phyloP scores from a whole-genome alignment of 2,329 filamentous ascomycete genomes.

The Endocalyx cinctus region DNA sequence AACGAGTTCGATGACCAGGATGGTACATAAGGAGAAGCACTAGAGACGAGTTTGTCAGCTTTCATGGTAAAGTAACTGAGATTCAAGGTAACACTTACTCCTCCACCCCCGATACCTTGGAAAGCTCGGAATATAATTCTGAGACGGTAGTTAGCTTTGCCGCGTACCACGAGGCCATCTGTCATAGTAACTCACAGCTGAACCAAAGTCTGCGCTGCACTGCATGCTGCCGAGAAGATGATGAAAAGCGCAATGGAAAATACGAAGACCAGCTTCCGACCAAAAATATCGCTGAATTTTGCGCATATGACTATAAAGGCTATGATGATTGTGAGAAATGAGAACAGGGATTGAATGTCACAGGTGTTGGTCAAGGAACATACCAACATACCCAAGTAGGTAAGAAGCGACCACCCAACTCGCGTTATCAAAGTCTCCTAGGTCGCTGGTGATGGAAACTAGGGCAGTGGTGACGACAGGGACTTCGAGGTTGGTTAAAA shows the following conservation, averaged over 20 bases:
- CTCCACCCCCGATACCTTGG: conserved; percentile 9
- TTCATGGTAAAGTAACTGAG: too few relatives aligned
- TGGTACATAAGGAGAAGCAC: conserved; percentile 5
- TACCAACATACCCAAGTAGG: conserved; percentile 14
- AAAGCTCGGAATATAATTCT: conserved; percentile 10
- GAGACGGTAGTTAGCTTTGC: too few relatives aligned
- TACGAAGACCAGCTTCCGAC: conserved; percentile 5
- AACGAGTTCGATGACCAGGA: conserved; percentile 7
- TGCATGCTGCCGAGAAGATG: conserved; percentile 6
- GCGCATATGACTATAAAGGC: conserved; percentile 4
- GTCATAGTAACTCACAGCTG: conserved; percentile 1
- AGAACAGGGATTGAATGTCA: conserved; percentile 5
- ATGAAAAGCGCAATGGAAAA: conserved; percentile 2
- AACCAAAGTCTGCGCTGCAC: conserved; percentile 6
- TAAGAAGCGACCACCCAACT: conserved; percentile 16
- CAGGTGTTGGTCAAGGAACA: conserved; percentile 1
- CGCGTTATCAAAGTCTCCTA: conserved; percentile 8
- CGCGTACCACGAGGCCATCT: too few relatives aligned
- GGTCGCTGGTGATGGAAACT: conserved; percentile 13
- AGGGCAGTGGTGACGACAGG: conserved; percentile 14
- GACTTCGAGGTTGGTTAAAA: conserved; percentile 14
- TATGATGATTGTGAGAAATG: background rate
- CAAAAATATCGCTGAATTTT: conserved; percentile 10
- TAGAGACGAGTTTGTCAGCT: too few relatives aligned
- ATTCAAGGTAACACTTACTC: too few relatives aligned